Base-by-base conservation (phyloP, 768 basidiomycete genomes). In the Hericium alpestre region DNA sequence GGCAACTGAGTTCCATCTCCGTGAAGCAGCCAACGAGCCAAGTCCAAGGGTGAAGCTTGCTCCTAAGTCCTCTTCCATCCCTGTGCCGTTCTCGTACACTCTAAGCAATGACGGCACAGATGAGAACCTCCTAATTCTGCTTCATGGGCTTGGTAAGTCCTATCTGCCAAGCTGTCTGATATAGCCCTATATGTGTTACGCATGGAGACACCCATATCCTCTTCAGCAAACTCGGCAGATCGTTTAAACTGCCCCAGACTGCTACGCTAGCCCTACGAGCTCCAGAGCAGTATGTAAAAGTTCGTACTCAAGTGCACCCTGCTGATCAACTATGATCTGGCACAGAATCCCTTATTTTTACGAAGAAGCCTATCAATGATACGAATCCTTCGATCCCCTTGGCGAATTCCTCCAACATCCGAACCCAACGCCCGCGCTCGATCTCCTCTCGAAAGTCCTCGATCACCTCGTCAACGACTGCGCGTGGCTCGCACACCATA, bases 231-330 rank as follows among this genome's bases (percentile, higher is more conserved):
- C 79, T 96, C 6, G 91, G 83, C 10, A 75, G 74, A 20, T 78
- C 80, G 10, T 70, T 96, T 49, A 87, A 82, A 61, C 79, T 96
- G n/a, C 93, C 93, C 0, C 92, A 94, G 67, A 95, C 93, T 0
- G 90, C 92, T 2, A 76, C 82, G 1, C 79, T 95, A n/a, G 79
- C 89, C 1, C 66, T 95, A 9, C 82, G 87, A 51, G 93, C 86
- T 2, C 86, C 91, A 16, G 80, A 86, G 64, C 82, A 80, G 86
- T 90, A 70, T 32, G 27, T 32, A 4, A 2, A 32, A 61, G 79
- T 72, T 40, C 58, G 5, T 15, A 15, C 32, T 2, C 20, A 43
- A 43, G 16, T 54, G 23, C 40, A n/a, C 7, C 20, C 1, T 43
- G 22, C 6, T 43, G 12, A n/a, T 10, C 25, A 9, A 57, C n/a